Evolutionary conservation across 352 stramenopile genomes (phyloP), one percentile per base, ranked within the genome.

Genomic region (Aphanomyces stellatus): DNA sequence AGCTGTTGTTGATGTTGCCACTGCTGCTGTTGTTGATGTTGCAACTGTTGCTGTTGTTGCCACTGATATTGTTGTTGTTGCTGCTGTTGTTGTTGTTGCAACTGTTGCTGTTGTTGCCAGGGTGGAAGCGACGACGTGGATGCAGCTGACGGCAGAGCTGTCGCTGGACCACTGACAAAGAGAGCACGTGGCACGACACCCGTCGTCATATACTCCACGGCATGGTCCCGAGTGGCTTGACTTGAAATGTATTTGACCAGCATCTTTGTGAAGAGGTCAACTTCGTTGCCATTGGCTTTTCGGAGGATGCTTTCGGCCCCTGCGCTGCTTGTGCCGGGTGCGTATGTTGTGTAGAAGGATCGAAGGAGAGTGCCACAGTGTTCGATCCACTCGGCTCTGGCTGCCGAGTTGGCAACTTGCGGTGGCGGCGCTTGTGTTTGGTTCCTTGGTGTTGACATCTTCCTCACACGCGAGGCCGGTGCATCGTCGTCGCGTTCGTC

Each of bases 281-380:
- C 27, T 48, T 67, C 60, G 3, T 25, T 42, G 11, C 60, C 60
- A 15, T 11, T 13, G 43, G 37, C 15, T 22, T 67, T 19, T n/a
- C 13, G 10, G 15, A 67, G 27, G 11, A 60, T 17, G 40, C 33
- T 49, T 48, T 67, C 60, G 6, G 28, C 34, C 13, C 10, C 30
- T 6, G 41, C 46, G 8, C 25, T 59, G 30, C 31, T 34, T 10
- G 57, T 59, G 3, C 41, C 43, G 6, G 60, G 60, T 15, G 40
- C 42, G 30, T 59, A 67, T 41, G 10, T 37, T 3, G 43, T 41
- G 24, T 48, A 59, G n/a, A 67, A 67, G n/a, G n/a, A n/a, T n/a
- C n/a, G n/a, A n/a, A n/a, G n/a, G n/a, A n/a, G n/a, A n/a, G n/a
- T n/a, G n/a, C n/a, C n/a, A n/a, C n/a, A n/a, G n/a, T n/a, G n/a